phyloP scores from a whole-genome alignment of 106 monocot genomes.

The Dioscorea dumetorum region DNA sequence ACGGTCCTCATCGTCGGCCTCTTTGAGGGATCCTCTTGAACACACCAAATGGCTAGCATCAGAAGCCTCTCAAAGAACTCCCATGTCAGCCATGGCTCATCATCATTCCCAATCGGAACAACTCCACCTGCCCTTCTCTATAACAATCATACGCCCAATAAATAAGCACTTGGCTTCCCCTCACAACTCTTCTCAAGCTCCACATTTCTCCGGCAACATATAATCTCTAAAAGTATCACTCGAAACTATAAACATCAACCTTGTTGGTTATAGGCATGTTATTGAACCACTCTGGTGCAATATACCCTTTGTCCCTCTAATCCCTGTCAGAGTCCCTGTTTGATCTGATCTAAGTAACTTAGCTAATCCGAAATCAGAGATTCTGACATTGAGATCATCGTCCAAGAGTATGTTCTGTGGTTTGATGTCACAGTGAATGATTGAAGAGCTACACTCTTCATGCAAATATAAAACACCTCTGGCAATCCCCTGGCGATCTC shows the following conservation, averaged over 20 bases:
- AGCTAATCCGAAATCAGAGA: constrained; percentile 11
- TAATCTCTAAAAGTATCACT: constrained; percentile 29
- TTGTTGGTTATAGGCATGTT: constrained; percentile 18
- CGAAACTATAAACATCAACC: constrained; percentile 61
- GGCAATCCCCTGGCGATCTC: constrained; percentile 21
- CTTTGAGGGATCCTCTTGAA: constrained; percentile 24
- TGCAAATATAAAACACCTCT: constrained; percentile 33
- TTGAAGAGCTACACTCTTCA: constrained; percentile 20
- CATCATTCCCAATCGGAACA: constrained; percentile 16
- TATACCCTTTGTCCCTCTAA: constrained; percentile 41
- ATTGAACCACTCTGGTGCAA: constrained; percentile 38
- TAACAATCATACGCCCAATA: constrained; percentile 24
- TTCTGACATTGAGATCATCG: neutral
- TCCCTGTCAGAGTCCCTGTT: constrained; percentile 10
- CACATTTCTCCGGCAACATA: constrained; percentile 29
- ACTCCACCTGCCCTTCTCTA: neutral
- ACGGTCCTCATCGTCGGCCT: constrained; percentile 42
- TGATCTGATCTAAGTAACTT: constrained; percentile 14
- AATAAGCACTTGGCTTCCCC: neutral
- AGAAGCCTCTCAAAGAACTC: constrained; percentile 14
- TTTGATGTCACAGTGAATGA: constrained; percentile 48
- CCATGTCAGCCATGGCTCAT: constrained; percentile 5
- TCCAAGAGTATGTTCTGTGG: constrained; percentile 42
- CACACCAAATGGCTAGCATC: constrained; percentile 25
- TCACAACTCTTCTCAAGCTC: neutral